Percentiles rank a stretch among this genome's conserved stretches.
Conservation (phyloP, 805 yeast genomes). For the Yamadazyma kitorensis region DNA sequence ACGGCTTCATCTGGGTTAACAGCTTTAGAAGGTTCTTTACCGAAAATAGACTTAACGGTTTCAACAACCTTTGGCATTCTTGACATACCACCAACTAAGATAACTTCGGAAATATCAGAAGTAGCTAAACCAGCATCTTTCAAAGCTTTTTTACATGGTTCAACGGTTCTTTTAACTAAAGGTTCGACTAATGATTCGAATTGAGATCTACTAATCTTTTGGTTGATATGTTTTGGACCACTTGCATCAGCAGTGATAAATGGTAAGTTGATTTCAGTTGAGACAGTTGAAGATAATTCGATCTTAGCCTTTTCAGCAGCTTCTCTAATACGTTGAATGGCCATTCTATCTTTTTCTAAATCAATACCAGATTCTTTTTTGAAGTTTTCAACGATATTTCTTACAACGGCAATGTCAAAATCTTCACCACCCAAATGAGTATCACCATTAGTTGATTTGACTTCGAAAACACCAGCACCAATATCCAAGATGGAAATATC, state of each 20-base stretch:
- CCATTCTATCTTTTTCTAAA: slow-evolving; percentile 64
- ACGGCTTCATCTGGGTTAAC: slow-evolving; percentile 96
- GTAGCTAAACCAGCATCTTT: slow-evolving; percentile 73
- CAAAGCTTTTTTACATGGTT: slow-evolving; percentile 77
- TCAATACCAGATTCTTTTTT: slow-evolving; percentile 70
- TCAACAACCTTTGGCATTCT: slow-evolving; percentile 86
- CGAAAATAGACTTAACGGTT: slow-evolving; percentile 73
- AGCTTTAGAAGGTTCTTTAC: slow-evolving; percentile 81
- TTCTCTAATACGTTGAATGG: slow-evolving; percentile 82
- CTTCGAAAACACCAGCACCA: slow-evolving; percentile 97
- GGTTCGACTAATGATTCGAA: slow-evolving; percentile 65
- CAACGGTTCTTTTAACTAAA: slow-evolving; percentile 67
- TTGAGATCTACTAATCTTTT: slow-evolving; percentile 63
- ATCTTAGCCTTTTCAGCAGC: slow-evolving; percentile 90
- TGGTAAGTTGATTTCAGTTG: slow-evolving; percentile 76
- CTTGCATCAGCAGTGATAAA: slow-evolving; percentile 85
- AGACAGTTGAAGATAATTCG: slow-evolving; percentile 71
- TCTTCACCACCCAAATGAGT: slow-evolving; percentile 94
- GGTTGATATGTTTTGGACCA: slow-evolving; percentile 77
- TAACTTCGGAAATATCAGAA: slow-evolving; percentile 72
- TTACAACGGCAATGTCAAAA: slow-evolving; percentile 82
- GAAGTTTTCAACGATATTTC: slow-evolving; percentile 78
- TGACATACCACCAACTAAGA: slow-evolving; percentile 88
- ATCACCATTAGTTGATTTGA: slow-evolving; percentile 96
- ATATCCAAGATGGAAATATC: slow-evolving; percentile 96